Conservation (phyloP, 495 filamentous ascomycete species). For the Penicillium atrosanguineum region DNA sequence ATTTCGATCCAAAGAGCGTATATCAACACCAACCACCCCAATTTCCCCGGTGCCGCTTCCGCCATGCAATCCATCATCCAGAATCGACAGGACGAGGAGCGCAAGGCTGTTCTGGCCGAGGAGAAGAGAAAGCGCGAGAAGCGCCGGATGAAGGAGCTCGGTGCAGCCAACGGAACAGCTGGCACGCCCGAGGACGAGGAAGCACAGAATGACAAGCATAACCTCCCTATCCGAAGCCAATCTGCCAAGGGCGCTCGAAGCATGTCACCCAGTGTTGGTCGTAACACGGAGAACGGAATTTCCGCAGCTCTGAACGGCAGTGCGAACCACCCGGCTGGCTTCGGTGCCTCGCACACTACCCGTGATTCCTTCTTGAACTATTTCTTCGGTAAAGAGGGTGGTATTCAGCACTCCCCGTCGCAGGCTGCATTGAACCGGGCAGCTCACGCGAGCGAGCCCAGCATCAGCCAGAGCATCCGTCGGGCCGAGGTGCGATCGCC, state of each 20-base stretch:
- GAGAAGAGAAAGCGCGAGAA: constrained; percentile 82
- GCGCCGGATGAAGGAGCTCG: constrained; percentile 75
- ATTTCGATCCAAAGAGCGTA: constrained; percentile 98
- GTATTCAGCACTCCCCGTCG: constrained; percentile 38
- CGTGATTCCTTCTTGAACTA: constrained; percentile 95
- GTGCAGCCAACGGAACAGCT: constrained; percentile 67
- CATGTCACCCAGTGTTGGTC: constrained; percentile 76
- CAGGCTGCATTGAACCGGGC: constrained; percentile 52
- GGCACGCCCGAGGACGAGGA: constrained; percentile 75
- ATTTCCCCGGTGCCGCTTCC: constrained; percentile 96
- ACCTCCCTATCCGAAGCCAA: constrained; percentile 58
- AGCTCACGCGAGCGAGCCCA: constrained; percentile 71
- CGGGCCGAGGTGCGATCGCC: constrained; percentile 60
- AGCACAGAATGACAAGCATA: constrained; percentile 46
- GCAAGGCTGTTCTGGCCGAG: constrained; percentile 73
- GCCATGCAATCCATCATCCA: constrained; percentile 96
- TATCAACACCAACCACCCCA: constrained; percentile 99
- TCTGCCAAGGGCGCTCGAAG: constrained; percentile 63
- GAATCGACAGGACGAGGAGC: constrained; percentile 89
- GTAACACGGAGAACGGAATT: constrained; percentile 58
- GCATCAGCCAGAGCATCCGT: constrained; percentile 78
- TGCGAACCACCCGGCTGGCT: constrained; percentile 60
- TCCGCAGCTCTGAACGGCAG: constrained; percentile 68
- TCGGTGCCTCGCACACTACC: constrained; percentile 51
- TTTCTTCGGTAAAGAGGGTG: constrained; percentile 94